Evolutionary conservation across 2,329 filamentous ascomycete genomes (phyloP).

Genomic region (Pseudocercospora eumusae): DNA sequence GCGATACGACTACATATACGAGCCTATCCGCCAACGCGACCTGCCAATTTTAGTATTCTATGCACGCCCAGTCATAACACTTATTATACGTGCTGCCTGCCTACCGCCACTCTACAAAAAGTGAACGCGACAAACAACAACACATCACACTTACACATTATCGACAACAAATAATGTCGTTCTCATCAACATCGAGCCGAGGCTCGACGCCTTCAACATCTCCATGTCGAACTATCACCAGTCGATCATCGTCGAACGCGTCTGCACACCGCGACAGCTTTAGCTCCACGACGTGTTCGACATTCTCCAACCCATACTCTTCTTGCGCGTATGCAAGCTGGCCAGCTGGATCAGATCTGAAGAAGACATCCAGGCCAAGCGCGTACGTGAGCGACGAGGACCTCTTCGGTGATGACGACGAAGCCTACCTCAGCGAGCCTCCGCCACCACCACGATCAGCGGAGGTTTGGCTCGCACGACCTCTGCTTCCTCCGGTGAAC

Average conservation of each 20-base stretch:
- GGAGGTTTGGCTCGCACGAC: constrained; percentile 38
- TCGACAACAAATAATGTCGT: constrained; percentile 13
- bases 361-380: constrained; percentile 31
- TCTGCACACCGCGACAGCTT: constrained; percentile 23
- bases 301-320: constrained; percentile 26
- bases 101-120: constrained; percentile 4
- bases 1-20: constrained; percentile 13
- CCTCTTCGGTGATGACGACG: constrained; percentile 40
- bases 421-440: constrained; percentile 38
- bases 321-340: constrained; percentile 27
- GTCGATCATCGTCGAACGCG: constrained; percentile 21
- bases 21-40: constrained; percentile 15
- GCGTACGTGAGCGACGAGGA: constrained; percentile 44
- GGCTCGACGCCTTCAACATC: constrained; percentile 18
- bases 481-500: constrained; percentile 36
- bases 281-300: constrained; percentile 13
- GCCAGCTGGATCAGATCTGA: constrained; percentile 24
- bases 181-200: constrained; percentile 20
- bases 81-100: constrained; percentile 20
- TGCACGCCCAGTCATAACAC: constrained; percentile 17
- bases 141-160: background rate
- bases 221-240: constrained; percentile 24
- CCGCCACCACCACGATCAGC: constrained; percentile 40
- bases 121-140: constrained; percentile 5
- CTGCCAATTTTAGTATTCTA: constrained; percentile 18